Conservation (phyloP, 345 rosid genomes). For the Boechera retrofracta region DNA sequence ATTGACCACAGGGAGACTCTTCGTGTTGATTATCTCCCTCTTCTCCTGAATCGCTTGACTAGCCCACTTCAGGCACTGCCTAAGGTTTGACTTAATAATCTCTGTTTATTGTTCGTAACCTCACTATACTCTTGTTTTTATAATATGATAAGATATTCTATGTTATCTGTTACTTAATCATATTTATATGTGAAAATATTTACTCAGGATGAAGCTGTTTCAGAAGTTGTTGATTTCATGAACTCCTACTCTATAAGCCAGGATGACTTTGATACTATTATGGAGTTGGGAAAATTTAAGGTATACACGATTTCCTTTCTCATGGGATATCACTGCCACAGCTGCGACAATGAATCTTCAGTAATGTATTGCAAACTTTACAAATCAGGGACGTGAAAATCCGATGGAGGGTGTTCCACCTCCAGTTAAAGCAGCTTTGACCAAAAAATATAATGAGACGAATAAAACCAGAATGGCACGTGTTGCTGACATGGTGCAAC, state of each 20-base stretch:
- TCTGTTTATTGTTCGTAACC: constrained; percentile 8
- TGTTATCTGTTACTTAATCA: constrained; percentile 24
- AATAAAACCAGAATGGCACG: constrained; percentile 78
- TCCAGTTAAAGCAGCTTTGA: constrained; percentile 86
- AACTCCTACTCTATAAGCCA: constrained; percentile 84
- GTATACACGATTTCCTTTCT: constrained; percentile 43
- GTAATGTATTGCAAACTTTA: constrained; percentile 22
- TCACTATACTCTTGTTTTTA: constrained; percentile 17
- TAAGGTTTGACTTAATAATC: constrained; percentile 59
- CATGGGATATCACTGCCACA: constrained; percentile 13
- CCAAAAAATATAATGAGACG: constrained; percentile 78
- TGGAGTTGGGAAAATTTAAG: constrained; percentile 85
- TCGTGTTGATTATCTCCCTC: constrained; percentile 77
- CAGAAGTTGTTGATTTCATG: constrained; percentile 89
- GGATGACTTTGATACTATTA: constrained; percentile 81
- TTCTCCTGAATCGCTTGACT: constrained; percentile 72
- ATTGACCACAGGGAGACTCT: constrained; percentile 65
- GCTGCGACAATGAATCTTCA: constrained; percentile 16
- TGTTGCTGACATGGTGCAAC: constrained; percentile 81
- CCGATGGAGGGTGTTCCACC: constrained; percentile 88
- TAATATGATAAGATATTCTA: constrained; percentile 2
- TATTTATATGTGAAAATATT: constrained; percentile 23
- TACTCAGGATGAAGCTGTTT: constrained; percentile 87
- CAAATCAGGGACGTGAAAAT: constrained; percentile 68
- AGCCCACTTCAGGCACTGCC: constrained; percentile 78